Evolutionary conservation across 2,329 filamentous ascomycete species (phyloP), one percentile per base, ranked within the genome.

Genomic region (Phialophora macrospora): DNA sequence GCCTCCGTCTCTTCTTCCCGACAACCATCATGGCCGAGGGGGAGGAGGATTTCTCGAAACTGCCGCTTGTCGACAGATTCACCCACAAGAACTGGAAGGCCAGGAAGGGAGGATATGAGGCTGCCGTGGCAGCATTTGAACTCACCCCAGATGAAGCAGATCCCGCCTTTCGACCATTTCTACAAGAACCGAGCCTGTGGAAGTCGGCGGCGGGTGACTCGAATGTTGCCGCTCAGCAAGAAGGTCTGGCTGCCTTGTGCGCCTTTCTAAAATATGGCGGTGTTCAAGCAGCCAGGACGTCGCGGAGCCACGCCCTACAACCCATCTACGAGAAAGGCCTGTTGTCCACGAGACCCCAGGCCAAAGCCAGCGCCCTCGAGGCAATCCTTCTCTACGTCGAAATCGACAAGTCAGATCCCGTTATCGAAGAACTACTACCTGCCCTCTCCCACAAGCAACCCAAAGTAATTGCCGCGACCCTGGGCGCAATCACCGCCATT

Each of bases 201-300:
- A 98, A 98, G 78, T 89, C 88, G 41, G 95, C 93, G 1, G 94
- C 95, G 6, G 88, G 89, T 73, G 95, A 99, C 79, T 95, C 93
- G 62, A 99, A 99, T 74, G 95, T 99, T 65, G 95, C 94, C 20
- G 95, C 96, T 38, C 95, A 99, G 77, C 90, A 96, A 79, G 96
- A 99, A 73, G 95, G 91, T 68, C 87, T 99, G 55, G 88, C 86
- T 55, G 90, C 94, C 44, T 86, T 97, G 73, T 96, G 93, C 79
- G 89, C 92, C 1, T 99, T 98, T 76, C 84, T 99, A 64, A 94
- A 98, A 75, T 97, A 90, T 74, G 92, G 92, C 66, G 93, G 94
- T 62, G 84, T 86, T 65, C 90, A 96, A 72, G 89, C 90, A 70
- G 73, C 71, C 60, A 72, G 60, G 67, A 90, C 88, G 75, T 94